Base-by-base conservation (phyloP, 2,329 filamentous ascomycete genomes). In the Penicillium occitanis region DNA sequence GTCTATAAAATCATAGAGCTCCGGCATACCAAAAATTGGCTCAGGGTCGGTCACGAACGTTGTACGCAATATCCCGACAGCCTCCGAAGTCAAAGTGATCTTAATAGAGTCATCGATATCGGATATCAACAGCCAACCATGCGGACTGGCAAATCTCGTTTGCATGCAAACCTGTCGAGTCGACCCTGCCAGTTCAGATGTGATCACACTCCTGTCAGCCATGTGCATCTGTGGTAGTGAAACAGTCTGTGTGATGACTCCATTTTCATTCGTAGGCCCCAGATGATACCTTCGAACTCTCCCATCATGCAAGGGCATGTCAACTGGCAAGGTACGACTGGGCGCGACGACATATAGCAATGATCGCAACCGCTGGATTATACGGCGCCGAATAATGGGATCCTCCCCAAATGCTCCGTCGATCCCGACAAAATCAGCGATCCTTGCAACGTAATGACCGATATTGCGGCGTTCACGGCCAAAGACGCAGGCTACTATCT, bases 61-160 rank as follows among this genome's bases (percentile, higher is more conserved):
- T 61, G 90, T 90, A 57, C 87, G 85, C 5, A 98, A 82, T 72
- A 97, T 94, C 2, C 92, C 92, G 7, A 90, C 84, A 0, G 92
- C 89, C 60, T 91, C 90, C 51, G 89, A 87, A 0, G 94, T 97
- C 76, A 91, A 84, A 0, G 94, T 97, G 70, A 93, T 82, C 79
- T 98, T 97, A 82, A 98, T 96, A 0, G 93, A 97, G 78, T 98
- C 94, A 74, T 98, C 95, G 70, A 98, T 87, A 72, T 98, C 94
- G 46, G 91, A 94, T 69, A 97, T 88, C 13, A 98, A 80, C 13
- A 87, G 87, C 93, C 93, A 97, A 7, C 94, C 93, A 58, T 90
- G 87, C 0, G 90, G 86, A 19, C 87, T 88, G 0, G 91, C 91
- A 73, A 91, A 93, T 19, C 88, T 85, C 0, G 92, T 96, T 67